Conservation (phyloP, 2,329 filamentous ascomycete species). For the Fusarium sacchari region DNA sequence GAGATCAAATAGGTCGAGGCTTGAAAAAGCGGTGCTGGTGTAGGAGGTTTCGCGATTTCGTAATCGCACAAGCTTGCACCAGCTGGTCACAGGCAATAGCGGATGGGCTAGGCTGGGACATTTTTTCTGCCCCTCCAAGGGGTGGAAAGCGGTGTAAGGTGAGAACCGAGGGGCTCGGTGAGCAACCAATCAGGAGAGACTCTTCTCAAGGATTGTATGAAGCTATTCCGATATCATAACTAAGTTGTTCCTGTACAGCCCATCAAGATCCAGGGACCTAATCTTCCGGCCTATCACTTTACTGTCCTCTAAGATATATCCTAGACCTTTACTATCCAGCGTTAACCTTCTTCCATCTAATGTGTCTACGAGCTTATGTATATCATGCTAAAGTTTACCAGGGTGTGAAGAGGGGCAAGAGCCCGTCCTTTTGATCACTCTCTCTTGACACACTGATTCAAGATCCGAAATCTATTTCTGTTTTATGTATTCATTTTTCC, state of each 20-base stretch:
- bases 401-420: background rate
- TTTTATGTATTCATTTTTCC: background rate
- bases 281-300: background rate
- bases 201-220: background rate
- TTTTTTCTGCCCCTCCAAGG: conserved; percentile 48
- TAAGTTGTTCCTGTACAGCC: background rate
- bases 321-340: background rate
- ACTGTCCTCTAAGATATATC: background rate
- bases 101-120: conserved; percentile 45
- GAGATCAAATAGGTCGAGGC: conserved; percentile 33
- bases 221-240: background rate
- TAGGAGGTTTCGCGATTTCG: conserved; percentile 43
- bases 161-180: conserved; percentile 29
- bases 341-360: background rate
- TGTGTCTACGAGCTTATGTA: background rate
- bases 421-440: background rate
- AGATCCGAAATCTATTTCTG: background rate
- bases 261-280: background rate
- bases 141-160: conserved; percentile 48
- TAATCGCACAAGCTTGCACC: conserved; percentile 46
- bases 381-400: background rate
- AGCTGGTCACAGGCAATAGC: conserved; percentile 45
- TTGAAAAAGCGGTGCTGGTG: conserved; percentile 30
- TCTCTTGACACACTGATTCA: too few species aligned
- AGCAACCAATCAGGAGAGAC: conserved; percentile 24